Base-by-base conservation (phyloP, 2,329 filamentous ascomycete genomes). In the Pseudogymnoascus sp. region DNA sequence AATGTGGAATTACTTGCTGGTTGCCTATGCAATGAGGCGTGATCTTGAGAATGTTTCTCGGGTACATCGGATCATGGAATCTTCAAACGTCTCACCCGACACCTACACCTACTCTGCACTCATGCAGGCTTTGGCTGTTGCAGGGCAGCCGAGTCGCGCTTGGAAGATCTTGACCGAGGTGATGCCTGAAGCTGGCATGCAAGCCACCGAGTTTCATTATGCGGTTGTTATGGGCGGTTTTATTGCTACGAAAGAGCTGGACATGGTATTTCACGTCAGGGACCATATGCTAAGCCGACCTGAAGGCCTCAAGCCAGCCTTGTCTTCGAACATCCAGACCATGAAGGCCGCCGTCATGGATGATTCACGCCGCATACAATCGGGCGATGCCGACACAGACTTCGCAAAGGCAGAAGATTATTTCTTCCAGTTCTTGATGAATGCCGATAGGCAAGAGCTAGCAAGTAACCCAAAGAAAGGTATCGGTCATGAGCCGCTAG, bases 1-100 rank as follows among this genome's bases (percentile, higher is more conserved):
- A 33, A 84, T 91, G 71, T 97, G 90, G 90, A 96, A 97, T 71
- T 81, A 85, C 61, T 76, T 97, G 33, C 78, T 97, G 4, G 80
- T 82, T 63, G 84, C 88, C 65, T 82, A 91, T 72, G 90, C 89
- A 6, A 77, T 84, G 62, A 81, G 83, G 6, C 83, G 88, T 62
- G 81, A 89, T 65, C 69, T 86, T 28, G 72, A 78, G 22, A 78
- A 78, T n/a, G 78, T 82, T 14, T 79, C 82, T 66, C 77, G 79
- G 61, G 73, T 84, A 2, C 83, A 86, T 67, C 74, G 76, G 31
- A 77, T 78, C 62, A 89, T 89, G 84, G 74, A 79, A 56, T 70
- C 77, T 4, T 73, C 77, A 41, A 74, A 78, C 0, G 75, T 89
- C 33, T 73, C 75, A 31, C 77, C 81, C 8, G 81, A 89, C 69